Conservation (phyloP, 805 yeast species). For the Maudiozyma pseudohumilis region DNA sequence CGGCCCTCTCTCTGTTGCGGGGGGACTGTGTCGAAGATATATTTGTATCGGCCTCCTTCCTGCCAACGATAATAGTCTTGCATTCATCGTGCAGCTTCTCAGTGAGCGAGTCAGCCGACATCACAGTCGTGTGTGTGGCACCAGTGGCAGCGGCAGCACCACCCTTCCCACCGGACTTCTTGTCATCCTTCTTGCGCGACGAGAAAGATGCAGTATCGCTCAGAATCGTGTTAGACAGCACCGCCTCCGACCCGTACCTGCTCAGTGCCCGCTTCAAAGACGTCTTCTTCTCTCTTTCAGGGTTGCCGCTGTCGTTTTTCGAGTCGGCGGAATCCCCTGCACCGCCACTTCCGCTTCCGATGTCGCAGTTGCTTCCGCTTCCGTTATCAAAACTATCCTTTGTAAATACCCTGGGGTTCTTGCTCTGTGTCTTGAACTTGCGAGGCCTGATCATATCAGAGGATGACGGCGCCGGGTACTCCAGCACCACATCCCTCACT, state of each 20-base stretch:
- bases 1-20: background rate
- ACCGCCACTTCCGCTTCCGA: too few relatives aligned
- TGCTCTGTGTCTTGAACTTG: conserved; percentile 34
- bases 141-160: conserved; percentile 5
- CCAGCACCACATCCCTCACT: conserved; percentile 50
- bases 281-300: conserved; percentile 1
- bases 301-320: background rate
- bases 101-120: conserved; percentile 19
- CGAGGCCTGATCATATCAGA: conserved; percentile 31
- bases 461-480: too few relatives aligned
- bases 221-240: background rate
- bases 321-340: too few relatives aligned
- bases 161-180: conserved; percentile 4
- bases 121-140: conserved; percentile 19
- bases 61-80: conserved; percentile 23
- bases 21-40: background rate
- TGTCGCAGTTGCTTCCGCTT: too few relatives aligned
- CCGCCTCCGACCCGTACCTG: conserved; percentile 1
- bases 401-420: conserved; percentile 27
- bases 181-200: conserved; percentile 7
- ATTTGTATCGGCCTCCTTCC: conserved; percentile 4
- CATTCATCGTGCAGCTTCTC: conserved; percentile 25
- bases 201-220: conserved; percentile 4
- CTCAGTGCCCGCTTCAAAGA: conserved; percentile 1
- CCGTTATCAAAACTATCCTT: conserved; percentile 24